Evolutionary conservation across 805 yeast genomes (phyloP).

Genomic region (Starmera dryadoides): DNA sequence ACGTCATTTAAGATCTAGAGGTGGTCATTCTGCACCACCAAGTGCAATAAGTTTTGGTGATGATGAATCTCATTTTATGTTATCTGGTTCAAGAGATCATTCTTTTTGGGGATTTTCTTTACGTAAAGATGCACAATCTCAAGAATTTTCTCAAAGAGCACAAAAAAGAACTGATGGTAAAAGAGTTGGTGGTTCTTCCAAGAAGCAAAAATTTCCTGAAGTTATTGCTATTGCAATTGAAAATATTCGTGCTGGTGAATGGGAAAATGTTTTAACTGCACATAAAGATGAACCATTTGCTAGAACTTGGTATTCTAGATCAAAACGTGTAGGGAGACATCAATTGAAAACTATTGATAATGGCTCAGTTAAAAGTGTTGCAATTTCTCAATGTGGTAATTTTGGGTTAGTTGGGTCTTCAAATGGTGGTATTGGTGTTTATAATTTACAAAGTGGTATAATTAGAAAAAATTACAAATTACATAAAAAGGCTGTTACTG

Average conservation of each 20-base stretch:
- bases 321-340: slow-evolving; percentile 75
- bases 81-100: slow-evolving; percentile 81
- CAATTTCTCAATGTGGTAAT: slow-evolving; percentile 90
- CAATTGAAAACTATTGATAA: slow-evolving; percentile 68
- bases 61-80: slow-evolving; percentile 71
- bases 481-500: slow-evolving; percentile 80
- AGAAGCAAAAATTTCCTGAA: slow-evolving; percentile 72
- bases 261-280: slow-evolving; percentile 90
- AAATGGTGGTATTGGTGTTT: slow-evolving; percentile 75
- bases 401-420: slow-evolving; percentile 90
- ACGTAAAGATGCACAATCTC: slow-evolving; percentile 94
- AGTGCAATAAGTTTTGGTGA: slow-evolving; percentile 68
- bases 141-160: slow-evolving; percentile 78
- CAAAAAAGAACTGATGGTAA: slow-evolving; percentile 35
- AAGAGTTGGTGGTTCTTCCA: slow-evolving; percentile 50
- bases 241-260: slow-evolving; percentile 71
- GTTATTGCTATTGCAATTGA: slow-evolving; percentile 64
- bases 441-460: slow-evolving; percentile 88
- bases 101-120: slow-evolving; percentile 89
- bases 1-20: slow-evolving; percentile 84
- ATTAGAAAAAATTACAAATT: slow-evolving; percentile 60
- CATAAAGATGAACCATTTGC: slow-evolving; percentile 82
- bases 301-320: slow-evolving; percentile 81
- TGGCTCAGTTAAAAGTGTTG: slow-evolving; percentile 66
- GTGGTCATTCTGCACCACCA: slow-evolving; percentile 97